Evolutionary conservation across 2,329 filamentous ascomycete genomes (phyloP).

Genomic region (Calonectria leucothoes): DNA sequence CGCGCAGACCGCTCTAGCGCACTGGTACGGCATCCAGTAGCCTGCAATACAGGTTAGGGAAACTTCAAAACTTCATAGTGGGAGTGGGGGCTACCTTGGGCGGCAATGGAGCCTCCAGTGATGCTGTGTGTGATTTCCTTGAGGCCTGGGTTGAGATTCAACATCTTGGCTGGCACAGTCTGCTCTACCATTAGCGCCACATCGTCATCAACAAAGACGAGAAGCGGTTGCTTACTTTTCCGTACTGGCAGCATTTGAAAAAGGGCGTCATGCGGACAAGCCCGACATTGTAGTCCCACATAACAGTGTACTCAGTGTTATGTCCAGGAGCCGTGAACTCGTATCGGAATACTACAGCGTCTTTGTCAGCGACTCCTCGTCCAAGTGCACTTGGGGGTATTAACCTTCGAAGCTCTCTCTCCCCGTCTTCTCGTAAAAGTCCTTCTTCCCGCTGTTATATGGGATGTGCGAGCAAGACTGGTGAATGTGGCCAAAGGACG

Average conservation of each 20-base stretch:
- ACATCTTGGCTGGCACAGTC: conserved; percentile 90
- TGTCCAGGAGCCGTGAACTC: conserved; percentile 78
- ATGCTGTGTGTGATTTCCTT: conserved; percentile 94
- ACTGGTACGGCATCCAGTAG: conserved; percentile 95
- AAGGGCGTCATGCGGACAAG: conserved; percentile 94
- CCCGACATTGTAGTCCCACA: conserved; percentile 98
- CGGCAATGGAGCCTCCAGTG: conserved; percentile 89
- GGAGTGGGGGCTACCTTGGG: conserved; percentile 75
- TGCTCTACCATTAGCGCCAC: conserved; percentile 52
- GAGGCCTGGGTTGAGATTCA: conserved; percentile 82
- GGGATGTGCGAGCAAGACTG: conserved; percentile 82
- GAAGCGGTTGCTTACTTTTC: conserved; percentile 72
- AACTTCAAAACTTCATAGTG: background rate
- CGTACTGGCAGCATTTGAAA: conserved; percentile 89
- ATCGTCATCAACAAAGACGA: background rate
- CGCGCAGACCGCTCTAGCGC: conserved; percentile 86
- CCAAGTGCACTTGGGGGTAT: conserved; percentile 10
- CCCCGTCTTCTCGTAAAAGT: conserved; percentile 87
- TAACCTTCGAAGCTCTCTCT: conserved; percentile 89
- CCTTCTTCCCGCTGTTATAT: conserved; percentile 94
- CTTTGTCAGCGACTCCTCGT: background rate
- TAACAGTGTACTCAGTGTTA: conserved; percentile 77
- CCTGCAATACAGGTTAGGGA: conserved; percentile 63
- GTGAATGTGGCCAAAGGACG: conserved; percentile 72
- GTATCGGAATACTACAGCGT: conserved; percentile 61